These are phyloP conservation scores for Arachis stenosperma DNA, from an alignment of 306 rosid genomes.

Conservation along the genomic window DNA sequence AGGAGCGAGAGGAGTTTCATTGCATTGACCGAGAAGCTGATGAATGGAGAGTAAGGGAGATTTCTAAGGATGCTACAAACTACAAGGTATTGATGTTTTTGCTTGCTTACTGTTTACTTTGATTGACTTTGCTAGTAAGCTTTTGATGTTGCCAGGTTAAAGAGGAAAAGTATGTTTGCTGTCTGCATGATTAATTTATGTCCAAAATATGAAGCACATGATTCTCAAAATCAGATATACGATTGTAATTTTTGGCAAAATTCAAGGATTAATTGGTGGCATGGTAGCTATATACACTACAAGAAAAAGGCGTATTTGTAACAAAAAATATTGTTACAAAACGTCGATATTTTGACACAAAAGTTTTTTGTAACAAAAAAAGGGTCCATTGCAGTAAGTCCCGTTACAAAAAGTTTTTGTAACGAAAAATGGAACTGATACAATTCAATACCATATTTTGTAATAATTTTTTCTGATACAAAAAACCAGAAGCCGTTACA, in stretches of 20 bases:
- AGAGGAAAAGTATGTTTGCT: not conserved
- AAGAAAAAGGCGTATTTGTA: no score
- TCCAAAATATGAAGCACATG: not conserved
- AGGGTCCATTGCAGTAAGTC: no score
- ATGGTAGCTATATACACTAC: not conserved
- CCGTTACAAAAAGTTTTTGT: no score
- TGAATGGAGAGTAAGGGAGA: constrained; percentile 89
- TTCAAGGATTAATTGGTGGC: not conserved
- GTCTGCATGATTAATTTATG: not conserved
- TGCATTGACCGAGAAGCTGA: constrained; percentile 79
- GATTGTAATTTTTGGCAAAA: not conserved
- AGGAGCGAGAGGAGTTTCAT: constrained; percentile 65
- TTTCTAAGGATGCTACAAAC: constrained; percentile 79
- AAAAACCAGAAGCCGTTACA: no score
- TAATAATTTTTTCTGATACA: no score
- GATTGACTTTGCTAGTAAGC: not conserved
- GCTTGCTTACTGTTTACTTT: constrained; percentile 2
- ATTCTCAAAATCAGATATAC: constrained; percentile 24
- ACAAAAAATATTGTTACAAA: no score
- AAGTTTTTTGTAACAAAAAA: no score
- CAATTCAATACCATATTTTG: no score
- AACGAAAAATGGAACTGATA: no score
- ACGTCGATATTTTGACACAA: no score
- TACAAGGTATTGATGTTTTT: constrained; percentile 59
- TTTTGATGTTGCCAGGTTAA: not conserved